Evolutionary conservation across 768 basidiomycete species (phyloP).

Genomic region (Agaricus bisporus): DNA sequence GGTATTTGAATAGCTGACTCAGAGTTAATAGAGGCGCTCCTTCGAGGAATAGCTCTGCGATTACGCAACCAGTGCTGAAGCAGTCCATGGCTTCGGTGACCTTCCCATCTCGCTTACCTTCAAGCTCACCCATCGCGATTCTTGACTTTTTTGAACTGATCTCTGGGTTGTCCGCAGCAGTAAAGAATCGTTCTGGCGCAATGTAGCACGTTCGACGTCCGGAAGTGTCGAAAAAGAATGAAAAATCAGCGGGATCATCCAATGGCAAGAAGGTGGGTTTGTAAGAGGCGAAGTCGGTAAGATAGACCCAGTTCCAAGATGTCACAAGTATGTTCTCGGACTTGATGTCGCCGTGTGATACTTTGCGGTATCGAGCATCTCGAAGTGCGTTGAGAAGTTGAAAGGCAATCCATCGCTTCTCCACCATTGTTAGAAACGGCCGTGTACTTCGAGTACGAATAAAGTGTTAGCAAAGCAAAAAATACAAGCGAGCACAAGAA

Average conservation of each 20-base stretch:
- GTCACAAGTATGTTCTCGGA: conserved; percentile 96
- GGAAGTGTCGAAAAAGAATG: conserved; percentile 96
- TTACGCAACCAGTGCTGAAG: conserved; percentile 90
- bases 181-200: conserved; percentile 94
- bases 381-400: conserved; percentile 84
- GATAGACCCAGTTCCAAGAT: conserved; percentile 91
- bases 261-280: conserved; percentile 94
- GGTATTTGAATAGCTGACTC: conserved; percentile 91
- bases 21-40: conserved; percentile 90
- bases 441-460: conserved; percentile 60
- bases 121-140: conserved; percentile 43
- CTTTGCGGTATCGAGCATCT: conserved; percentile 75
- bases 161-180: conserved; percentile 59
- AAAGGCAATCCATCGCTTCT: conserved; percentile 98
- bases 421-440: conserved; percentile 84
- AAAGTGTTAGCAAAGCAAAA: not conserved
- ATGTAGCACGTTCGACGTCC: conserved; percentile 92
- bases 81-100: conserved; percentile 98
- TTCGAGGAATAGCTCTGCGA: conserved; percentile 94
- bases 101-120: conserved; percentile 68
- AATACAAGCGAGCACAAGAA: not conserved
- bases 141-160: conserved; percentile 64
- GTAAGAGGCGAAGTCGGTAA: conserved; percentile 93
- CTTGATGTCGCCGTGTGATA: conserved; percentile 98
- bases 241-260: conserved; percentile 96